Evolutionary conservation across 2,329 filamentous ascomycete species (phyloP).

Genomic region (Colletotrichum phormii): DNA sequence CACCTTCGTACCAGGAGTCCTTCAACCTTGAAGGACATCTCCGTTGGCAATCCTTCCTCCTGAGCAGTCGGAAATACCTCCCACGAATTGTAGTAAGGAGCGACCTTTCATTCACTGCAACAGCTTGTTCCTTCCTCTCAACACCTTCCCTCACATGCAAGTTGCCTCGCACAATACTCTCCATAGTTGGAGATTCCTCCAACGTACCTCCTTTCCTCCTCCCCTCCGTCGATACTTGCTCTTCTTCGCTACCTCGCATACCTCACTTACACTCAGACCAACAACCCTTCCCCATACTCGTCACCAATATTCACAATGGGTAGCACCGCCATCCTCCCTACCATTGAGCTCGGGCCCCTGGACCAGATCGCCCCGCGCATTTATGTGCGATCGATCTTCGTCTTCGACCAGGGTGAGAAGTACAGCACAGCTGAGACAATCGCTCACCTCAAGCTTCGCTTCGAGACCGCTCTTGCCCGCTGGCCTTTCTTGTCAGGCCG

Average conservation of each 20-base stretch:
- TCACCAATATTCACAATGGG: neutral
- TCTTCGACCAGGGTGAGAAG: neutral
- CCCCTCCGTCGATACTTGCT: conserved; percentile 8
- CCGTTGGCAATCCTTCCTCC: too few relatives aligned
- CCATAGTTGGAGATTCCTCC: neutral
- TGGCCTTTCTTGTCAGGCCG: conserved; percentile 30
- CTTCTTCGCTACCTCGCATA: conserved; percentile 44
- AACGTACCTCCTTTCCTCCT: neutral
- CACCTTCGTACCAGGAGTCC: neutral
- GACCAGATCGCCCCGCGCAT: conserved; percentile 33
- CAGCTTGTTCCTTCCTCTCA: neutral
- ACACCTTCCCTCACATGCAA: neutral
- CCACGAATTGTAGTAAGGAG: accelerated
- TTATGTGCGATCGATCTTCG: conserved; percentile 22
- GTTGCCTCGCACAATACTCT: neutral
- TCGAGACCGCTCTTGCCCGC: neutral
- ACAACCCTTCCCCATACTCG: neutral
- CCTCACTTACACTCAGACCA: neutral
- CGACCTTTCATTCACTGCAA: neutral
- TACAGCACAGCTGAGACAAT: neutral
- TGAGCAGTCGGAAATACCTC: neutral
- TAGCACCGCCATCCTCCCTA: neutral
- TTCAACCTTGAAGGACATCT: neutral
- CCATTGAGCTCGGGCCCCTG: neutral
- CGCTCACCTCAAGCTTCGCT: neutral